Conservation (phyloP, 257 asterid genomes). For the Solanum chmielewskii region DNA sequence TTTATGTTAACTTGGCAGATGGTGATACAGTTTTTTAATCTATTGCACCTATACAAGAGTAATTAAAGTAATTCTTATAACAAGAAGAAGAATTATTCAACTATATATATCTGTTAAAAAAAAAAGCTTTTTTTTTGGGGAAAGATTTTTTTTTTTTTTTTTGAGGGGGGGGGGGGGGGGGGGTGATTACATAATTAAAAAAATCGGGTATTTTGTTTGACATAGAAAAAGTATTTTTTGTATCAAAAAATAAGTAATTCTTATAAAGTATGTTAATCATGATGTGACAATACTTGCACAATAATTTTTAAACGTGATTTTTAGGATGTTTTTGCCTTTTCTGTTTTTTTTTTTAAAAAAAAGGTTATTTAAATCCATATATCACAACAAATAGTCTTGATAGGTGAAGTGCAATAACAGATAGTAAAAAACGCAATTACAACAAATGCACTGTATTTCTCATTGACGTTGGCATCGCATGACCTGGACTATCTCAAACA, state of each 20-base stretch:
- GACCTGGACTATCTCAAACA: neutral
- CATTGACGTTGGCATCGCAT: neutral
- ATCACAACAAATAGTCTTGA: neutral
- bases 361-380: neutral
- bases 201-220: neutral
- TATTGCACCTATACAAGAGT: neutral
- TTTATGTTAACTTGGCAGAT: neutral
- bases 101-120: no score
- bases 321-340: neutral
- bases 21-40: neutral
- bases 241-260: neutral
- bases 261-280: neutral
- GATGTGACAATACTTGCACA: neutral
- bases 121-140: no score
- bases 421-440: neutral
- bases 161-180: no score
- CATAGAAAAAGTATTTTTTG: neutral
- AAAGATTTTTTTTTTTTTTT: no score
- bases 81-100: no score
- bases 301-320: neutral
- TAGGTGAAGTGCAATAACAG: neutral
- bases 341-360: neutral
- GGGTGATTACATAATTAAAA: no score
- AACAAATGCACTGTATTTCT: neutral
- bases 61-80: no score